Base-by-base conservation (phyloP, 371 early-diverging fungal genomes). In the Zychaea mexicana region DNA sequence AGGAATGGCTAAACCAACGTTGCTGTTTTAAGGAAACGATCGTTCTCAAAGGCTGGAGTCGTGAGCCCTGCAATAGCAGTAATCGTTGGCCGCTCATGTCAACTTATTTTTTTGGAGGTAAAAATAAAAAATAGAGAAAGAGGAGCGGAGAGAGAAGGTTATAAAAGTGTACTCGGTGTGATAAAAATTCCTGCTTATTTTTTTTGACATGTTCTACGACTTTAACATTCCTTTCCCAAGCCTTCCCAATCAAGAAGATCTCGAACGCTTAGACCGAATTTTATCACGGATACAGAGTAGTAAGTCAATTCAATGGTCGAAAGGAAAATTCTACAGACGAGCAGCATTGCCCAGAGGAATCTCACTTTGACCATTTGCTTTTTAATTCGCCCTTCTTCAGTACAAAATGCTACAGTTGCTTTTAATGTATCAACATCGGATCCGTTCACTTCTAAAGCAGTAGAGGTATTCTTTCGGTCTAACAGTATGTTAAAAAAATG, bases 381-480 rank as follows among this genome's bases (percentile, higher is more conserved):
- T 42, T n/a, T 24, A 56, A 2, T 6, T 5, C n/a, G 7, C 12
- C 36, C 42, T 42, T 42, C 26, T 61, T 56, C 65, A 90, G 89
- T 90, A 56, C 92, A 91, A 21, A 89, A 89, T 64, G 81, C 85
- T 30, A 88, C 83, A 15, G 79, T 92, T 19, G 95, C 96, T 2
- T 78, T 89, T 52, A 95, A 92, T 76, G 72, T 86, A 28, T 78
- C 76, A 5, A 66, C 89, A 36, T 63, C 69, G 2, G 86, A 86
- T 10, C 49, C 57, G 5, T 53, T 65, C 7, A 58, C 59, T 27
- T 88, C 86, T 21, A 70, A 78, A 22, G 60, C 78, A 10, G 82
- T 81, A 53, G 83, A 91, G 70, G 87, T 90, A 73, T 7, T 32
- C 6, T 54, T 54, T 30, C 30, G 27, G 27, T 54, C 30, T 54